These are phyloP conservation scores for Trichoderma breve DNA, from an alignment of 2,329 filamentous ascomycete genomes.

Conservation along the genomic window DNA sequence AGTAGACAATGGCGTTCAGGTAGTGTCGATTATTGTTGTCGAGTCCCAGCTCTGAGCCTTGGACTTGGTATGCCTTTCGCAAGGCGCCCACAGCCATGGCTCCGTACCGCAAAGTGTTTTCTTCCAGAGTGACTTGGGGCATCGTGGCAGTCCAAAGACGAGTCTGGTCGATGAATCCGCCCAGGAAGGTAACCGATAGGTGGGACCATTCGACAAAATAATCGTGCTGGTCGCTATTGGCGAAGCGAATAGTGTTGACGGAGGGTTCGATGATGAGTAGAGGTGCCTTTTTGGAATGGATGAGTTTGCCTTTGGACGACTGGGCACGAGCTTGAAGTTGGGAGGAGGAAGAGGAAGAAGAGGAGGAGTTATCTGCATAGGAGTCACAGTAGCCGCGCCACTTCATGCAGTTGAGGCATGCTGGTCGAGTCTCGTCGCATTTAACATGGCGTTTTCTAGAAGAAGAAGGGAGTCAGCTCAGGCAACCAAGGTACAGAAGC, in stretches of 20 bases:
- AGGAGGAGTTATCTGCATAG: constrained; percentile 27
- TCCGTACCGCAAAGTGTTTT: constrained; percentile 38
- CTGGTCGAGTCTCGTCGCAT: constrained; percentile 42
- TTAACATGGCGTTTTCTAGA: constrained; percentile 42
- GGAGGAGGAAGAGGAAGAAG: background rate
- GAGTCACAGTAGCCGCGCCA: constrained; percentile 42
- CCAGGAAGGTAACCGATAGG: constrained; percentile 37
- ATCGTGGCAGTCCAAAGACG: constrained; percentile 41
- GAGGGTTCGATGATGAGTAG: constrained; percentile 34
- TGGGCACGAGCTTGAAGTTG: constrained; percentile 14
- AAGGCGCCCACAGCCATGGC: constrained; percentile 43
- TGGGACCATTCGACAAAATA: constrained; percentile 41
- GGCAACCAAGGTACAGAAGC: too few relatives aligned
- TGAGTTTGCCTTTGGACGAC: constrained; percentile 27
- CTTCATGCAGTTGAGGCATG: constrained; percentile 42
- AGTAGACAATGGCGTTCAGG: constrained; percentile 41
- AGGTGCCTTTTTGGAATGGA: constrained; percentile 33
- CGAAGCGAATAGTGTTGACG: constrained; percentile 37
- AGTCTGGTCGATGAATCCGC: constrained; percentile 35
- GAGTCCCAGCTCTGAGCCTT: constrained; percentile 25
- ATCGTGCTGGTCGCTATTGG: constrained; percentile 33
- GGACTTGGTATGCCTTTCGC: constrained; percentile 34
- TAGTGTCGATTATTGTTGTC: constrained; percentile 37
- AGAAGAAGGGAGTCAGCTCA: background rate
- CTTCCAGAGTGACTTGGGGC: constrained; percentile 40